Evolutionary conservation across 192 early-diverging fungal species (phyloP).

Genomic region (Podila epigama): DNA sequence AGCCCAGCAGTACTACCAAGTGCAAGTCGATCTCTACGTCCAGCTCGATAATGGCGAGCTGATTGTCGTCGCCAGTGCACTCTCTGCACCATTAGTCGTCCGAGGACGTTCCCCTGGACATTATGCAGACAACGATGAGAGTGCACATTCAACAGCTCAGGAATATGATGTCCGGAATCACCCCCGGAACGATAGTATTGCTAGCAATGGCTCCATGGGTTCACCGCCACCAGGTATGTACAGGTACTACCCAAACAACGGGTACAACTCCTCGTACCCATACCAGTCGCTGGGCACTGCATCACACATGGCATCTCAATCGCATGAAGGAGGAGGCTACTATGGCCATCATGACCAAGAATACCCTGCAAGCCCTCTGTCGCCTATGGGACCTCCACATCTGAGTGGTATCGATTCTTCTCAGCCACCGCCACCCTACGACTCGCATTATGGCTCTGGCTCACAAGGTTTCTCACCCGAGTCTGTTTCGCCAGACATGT

Average conservation of each 20-base stretch:
- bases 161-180: background rate
- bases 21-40: slow-evolving; percentile 83
- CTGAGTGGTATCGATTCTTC: slow-evolving; percentile 19
- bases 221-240: slow-evolving; percentile 25
- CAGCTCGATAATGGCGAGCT: slow-evolving; percentile 65
- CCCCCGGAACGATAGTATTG: slow-evolving; percentile 40
- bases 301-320: slow-evolving; percentile 35
- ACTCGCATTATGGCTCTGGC: slow-evolving; percentile 22
- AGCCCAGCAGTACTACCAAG: slow-evolving; percentile 95
- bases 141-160: background rate
- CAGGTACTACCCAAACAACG: slow-evolving; percentile 28
- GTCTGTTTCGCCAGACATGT: slow-evolving; percentile 35
- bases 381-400: slow-evolving; percentile 10
- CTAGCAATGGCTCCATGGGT: slow-evolving; percentile 14
- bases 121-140: slow-evolving; percentile 75
- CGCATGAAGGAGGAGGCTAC: slow-evolving; percentile 14
- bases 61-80: slow-evolving; percentile 67
- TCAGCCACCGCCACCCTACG: slow-evolving; percentile 8
- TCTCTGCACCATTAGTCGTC: slow-evolving; percentile 88
- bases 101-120: slow-evolving; percentile 94
- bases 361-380: slow-evolving; percentile 37
- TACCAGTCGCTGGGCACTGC: slow-evolving; percentile 43
- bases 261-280: slow-evolving; percentile 36
- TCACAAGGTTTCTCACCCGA: slow-evolving; percentile 43
- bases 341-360: slow-evolving; percentile 24